phyloP scores from a whole-genome alignment of 192 early-diverging fungal genomes.

The Rhizophlyctis rosea region DNA sequence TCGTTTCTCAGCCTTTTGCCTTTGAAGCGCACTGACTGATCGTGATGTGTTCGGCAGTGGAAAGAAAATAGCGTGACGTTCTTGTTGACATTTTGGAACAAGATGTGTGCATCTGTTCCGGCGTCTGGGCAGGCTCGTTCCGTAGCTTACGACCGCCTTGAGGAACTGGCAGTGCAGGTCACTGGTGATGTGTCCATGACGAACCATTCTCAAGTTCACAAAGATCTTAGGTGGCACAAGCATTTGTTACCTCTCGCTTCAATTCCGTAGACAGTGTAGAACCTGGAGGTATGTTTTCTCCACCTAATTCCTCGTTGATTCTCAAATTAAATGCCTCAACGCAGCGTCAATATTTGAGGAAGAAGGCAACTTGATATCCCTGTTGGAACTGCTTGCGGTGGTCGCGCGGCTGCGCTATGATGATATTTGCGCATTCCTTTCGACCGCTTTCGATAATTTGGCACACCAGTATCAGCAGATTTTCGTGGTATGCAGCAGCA shows the following conservation, averaged over 20 bases:
- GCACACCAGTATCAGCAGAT: conserved; percentile 58
- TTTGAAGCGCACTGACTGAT: too few relatives aligned
- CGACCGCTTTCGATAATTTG: conserved; percentile 55
- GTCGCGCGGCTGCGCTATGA: conserved; percentile 70
- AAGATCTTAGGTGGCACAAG: neutral
- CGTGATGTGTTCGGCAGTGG: too few relatives aligned
- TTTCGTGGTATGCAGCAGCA: too few relatives aligned
- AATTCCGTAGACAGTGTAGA: neutral
- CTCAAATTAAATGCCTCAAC: too few relatives aligned
- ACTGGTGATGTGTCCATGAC: conserved; percentile 7
- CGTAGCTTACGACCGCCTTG: conserved; percentile 20
- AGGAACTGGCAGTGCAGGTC: conserved; percentile 21
- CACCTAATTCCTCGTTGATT: too few relatives aligned
- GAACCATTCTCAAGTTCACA: conserved; percentile 19
- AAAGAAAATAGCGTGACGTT: conserved; percentile 62
- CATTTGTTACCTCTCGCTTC: neutral
- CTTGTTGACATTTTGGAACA: conserved; percentile 83
- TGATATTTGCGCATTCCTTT: conserved; percentile 47
- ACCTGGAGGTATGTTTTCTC: neutral
- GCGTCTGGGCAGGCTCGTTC: conserved; percentile 14
- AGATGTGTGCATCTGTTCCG: conserved; percentile 54
- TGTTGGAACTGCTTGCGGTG: conserved; percentile 65
- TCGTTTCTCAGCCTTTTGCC: too few relatives aligned
- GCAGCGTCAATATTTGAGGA: conserved; percentile 48
- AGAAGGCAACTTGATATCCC: conserved; percentile 65